phyloP scores from a whole-genome alignment of 2,329 filamentous ascomycete species.

The Cercospora beticola region DNA sequence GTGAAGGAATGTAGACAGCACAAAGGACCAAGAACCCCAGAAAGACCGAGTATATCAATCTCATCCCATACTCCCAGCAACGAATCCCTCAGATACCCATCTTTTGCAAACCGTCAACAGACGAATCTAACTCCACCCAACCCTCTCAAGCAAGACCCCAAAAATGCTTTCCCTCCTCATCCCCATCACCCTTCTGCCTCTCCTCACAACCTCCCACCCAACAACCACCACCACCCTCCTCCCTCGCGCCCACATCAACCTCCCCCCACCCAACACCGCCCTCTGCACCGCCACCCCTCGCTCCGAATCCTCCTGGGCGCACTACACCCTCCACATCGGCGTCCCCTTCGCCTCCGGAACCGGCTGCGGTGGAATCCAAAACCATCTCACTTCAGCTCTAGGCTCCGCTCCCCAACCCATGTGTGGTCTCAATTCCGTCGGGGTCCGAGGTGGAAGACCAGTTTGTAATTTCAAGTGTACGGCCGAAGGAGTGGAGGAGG shows the following conservation, averaged over 20 bases:
- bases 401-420: neutral
- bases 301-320: neutral
- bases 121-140: too few relatives aligned
- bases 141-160: neutral
- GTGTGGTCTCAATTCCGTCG: neutral
- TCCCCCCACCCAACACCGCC: neutral
- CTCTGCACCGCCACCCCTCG: neutral
- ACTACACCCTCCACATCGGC: slow-evolving; percentile 2
- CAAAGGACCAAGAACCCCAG: neutral
- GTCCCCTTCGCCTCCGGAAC: neutral
- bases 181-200: neutral
- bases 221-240: neutral
- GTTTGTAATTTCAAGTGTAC: neutral
- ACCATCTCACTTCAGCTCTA: neutral
- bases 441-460: neutral
- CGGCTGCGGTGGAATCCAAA: neutral
- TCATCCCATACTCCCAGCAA: neutral
- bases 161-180: neutral
- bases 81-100: neutral
- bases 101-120: too few relatives aligned
- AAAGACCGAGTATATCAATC: neutral
- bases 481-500: neutral
- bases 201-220: neutral
- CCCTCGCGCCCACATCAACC: neutral
- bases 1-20: neutral